Conservation (phyloP, 257 asterid species). For the Vinca minor region DNA sequence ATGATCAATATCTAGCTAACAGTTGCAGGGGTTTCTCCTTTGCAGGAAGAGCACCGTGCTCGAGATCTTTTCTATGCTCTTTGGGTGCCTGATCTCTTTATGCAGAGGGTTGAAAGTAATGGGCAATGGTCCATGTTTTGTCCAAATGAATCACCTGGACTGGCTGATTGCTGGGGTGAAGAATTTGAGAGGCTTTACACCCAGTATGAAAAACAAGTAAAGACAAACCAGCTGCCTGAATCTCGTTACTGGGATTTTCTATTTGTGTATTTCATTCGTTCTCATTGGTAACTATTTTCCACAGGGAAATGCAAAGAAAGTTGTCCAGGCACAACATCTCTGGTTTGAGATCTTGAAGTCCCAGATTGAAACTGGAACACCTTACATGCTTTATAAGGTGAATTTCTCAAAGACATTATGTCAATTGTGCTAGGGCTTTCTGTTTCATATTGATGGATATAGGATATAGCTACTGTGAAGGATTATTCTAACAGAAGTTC, state of each 20-base stretch:
- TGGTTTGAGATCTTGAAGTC: conserved; percentile 43
- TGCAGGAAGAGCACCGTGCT: conserved; percentile 90
- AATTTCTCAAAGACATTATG: background rate
- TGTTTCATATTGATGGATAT: background rate
- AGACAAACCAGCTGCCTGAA: background rate
- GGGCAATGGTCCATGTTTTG: conserved; percentile 85
- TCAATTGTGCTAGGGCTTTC: background rate
- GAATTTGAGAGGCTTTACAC: conserved; percentile 80
- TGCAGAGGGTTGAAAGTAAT: conserved; percentile 71
- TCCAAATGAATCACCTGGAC: conserved; percentile 92
- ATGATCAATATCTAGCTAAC: background rate
- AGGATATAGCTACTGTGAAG: background rate
- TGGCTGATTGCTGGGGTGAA: conserved; percentile 98
- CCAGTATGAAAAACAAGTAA: conserved; percentile 69
- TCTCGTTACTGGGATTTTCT: conserved; percentile 1
- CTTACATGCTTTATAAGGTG: conserved; percentile 45
- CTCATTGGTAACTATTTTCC: background rate
- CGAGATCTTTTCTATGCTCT: conserved; percentile 89
- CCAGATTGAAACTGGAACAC: conserved; percentile 44
- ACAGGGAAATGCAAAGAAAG: conserved; percentile 41
- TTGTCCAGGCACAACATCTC: conserved; percentile 35
- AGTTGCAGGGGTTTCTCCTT: background rate
- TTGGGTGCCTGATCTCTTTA: conserved; percentile 92
- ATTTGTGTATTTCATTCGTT: background rate
- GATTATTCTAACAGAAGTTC: conserved; percentile 7